Conservation (phyloP, 768 basidiomycete species). For the Candolleomyces eurysporus region DNA sequence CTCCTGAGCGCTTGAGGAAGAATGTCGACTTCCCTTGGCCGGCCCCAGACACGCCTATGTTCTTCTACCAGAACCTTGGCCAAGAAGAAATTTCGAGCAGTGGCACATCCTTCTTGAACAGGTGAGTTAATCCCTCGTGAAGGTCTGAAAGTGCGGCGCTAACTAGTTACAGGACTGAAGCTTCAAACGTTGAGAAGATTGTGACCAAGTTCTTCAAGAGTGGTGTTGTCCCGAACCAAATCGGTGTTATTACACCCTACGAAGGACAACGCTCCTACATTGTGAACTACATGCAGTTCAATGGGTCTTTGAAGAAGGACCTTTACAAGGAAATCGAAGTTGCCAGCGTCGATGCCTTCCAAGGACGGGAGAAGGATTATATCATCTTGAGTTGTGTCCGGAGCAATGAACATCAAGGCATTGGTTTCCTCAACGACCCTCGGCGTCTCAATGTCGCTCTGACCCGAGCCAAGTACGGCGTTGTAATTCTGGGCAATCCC, state of each 20-base stretch:
- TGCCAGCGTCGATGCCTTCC: conserved; percentile 98
- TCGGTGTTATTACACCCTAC: conserved; percentile 98
- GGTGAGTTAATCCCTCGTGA: conserved; percentile 40
- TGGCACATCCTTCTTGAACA: conserved; percentile 97
- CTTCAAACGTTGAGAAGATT: conserved; percentile 99
- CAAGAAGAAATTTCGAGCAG: conserved; percentile 99
- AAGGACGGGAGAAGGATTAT: conserved; percentile 99
- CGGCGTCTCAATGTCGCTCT: conserved; percentile 94
- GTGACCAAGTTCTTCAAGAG: conserved; percentile 99
- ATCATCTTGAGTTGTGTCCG: conserved; percentile 97
- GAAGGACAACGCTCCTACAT: conserved; percentile 98
- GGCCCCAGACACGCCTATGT: conserved; percentile 95
- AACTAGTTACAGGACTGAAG: conserved; percentile 72
- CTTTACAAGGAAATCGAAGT: conserved; percentile 99
- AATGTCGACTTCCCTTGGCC: conserved; percentile 99
- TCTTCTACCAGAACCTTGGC: conserved; percentile 99
- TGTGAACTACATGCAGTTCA: conserved; percentile 99
- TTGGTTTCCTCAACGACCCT: conserved; percentile 98
- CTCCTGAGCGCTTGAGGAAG: conserved; percentile 94
- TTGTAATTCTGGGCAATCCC: conserved; percentile 99
- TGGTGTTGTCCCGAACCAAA: conserved; percentile 91
- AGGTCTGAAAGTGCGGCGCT: conserved; percentile 5
- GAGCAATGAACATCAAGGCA: conserved; percentile 99
- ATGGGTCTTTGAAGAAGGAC: conserved; percentile 98
- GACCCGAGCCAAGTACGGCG: conserved; percentile 96